Conservation (phyloP, 805 yeast genomes). For the Kazachstania viticola region DNA sequence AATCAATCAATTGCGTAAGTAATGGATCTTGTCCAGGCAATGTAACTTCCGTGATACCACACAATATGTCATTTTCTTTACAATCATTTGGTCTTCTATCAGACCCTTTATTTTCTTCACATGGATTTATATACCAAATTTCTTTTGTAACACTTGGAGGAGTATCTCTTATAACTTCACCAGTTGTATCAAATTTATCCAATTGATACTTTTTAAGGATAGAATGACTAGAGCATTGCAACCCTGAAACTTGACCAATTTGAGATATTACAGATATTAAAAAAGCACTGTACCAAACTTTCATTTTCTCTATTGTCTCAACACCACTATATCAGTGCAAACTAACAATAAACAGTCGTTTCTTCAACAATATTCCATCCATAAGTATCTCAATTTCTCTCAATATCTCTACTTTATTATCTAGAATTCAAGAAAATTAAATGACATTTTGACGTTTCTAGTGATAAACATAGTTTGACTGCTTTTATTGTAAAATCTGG, state of each 20-base stretch:
- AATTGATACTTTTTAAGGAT: slow-evolving; percentile 17
- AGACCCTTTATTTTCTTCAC: slow-evolving; percentile 34
- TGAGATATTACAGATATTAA: too few relatives aligned
- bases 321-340: too few relatives aligned
- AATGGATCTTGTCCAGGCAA: slow-evolving; percentile 38
- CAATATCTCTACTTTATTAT: too few relatives aligned
- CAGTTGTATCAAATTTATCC: slow-evolving; percentile 29
- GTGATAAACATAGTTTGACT: too few relatives aligned
- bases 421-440: too few relatives aligned
- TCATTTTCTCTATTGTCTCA: too few relatives aligned
- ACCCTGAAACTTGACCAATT: not conserved
- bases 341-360: too few relatives aligned
- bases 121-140: slow-evolving; percentile 64
- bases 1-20: slow-evolving; percentile 52
- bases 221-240: slow-evolving; percentile 15
- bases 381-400: too few relatives aligned
- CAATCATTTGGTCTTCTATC: slow-evolving; percentile 37
- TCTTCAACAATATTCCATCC: too few relatives aligned
- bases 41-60: slow-evolving; percentile 55
- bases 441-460: too few relatives aligned
- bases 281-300: too few relatives aligned
- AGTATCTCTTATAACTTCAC: slow-evolving; percentile 39
- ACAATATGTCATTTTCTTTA: slow-evolving; percentile 60
- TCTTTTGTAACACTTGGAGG: slow-evolving; percentile 66
- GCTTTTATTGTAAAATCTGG: too few relatives aligned